phyloP scores from a whole-genome alignment of 2,329 filamentous ascomycete species.

The Neofusicoccum sp. region DNA sequence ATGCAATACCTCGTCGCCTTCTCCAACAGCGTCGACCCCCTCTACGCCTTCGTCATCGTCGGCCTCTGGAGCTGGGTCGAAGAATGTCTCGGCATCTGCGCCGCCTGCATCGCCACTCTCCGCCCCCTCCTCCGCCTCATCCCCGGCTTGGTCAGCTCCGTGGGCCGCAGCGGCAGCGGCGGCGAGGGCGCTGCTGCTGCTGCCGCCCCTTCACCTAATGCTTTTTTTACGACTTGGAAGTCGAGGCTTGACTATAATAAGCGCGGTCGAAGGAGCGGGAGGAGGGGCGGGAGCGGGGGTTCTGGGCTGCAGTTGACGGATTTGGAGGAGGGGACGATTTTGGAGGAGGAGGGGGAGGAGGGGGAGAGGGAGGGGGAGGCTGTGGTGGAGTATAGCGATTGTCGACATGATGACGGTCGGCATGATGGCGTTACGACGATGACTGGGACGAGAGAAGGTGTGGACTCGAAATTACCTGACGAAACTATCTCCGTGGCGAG shows the following conservation, averaged over 20 bases:
- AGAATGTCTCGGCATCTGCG: constrained; percentile 10
- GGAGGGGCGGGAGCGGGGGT: not conserved
- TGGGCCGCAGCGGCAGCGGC: not conserved
- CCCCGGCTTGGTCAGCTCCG: not conserved
- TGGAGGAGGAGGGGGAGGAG: not conserved
- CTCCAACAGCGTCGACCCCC: constrained; percentile 1
- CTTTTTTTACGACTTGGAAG: constrained; percentile 5
- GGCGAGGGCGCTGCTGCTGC: not conserved
- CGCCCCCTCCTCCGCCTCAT: constrained; percentile 4
- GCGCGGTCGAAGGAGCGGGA: not conserved
- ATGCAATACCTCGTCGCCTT: constrained; percentile 13
- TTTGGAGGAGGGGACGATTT: not conserved
- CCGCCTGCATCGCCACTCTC: constrained; percentile 1
- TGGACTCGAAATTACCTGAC: not conserved
- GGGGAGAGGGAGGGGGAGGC: not conserved
- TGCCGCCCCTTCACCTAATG: too few species aligned
- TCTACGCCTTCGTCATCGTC: not conserved
- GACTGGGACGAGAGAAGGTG: not conserved
- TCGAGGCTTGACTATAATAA: too few species aligned
- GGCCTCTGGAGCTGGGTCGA: constrained; percentile 2
- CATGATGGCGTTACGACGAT: too few species aligned
- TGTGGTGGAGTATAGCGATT: not conserved
- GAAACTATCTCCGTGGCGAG: not conserved
- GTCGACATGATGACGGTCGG: too few species aligned
- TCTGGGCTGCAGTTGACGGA: not conserved